Conservation (phyloP, 768 basidiomycete genomes). For the Dentipellis sp. region DNA sequence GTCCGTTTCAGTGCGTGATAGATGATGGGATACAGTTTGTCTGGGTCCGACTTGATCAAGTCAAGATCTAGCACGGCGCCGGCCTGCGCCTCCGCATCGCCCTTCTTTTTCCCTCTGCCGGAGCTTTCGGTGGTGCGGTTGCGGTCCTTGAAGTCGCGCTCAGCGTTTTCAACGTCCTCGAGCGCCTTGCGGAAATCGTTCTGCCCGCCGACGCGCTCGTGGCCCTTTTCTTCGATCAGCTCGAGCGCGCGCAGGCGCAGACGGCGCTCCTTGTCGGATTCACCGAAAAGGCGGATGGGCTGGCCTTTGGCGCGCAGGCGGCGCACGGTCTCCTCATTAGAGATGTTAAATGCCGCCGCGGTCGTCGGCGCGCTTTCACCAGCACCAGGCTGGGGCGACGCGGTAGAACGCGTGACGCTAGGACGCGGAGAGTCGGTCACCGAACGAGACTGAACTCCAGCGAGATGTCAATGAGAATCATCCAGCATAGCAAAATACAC, state of each 20-base stretch:
- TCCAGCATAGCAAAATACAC: slow-evolving; percentile 4
- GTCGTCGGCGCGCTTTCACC: slow-evolving; percentile 22
- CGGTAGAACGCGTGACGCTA: slow-evolving; percentile 10
- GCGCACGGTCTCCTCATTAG: slow-evolving; percentile 86
- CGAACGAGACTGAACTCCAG: slow-evolving; percentile 14
- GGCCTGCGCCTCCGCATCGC: slow-evolving; percentile 30
- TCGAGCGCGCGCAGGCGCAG: slow-evolving; percentile 88
- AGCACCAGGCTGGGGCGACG: slow-evolving; percentile 37
- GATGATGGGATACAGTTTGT: slow-evolving; percentile 93
- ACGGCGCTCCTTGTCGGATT: slow-evolving; percentile 89
- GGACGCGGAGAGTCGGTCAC: slow-evolving; percentile 17
- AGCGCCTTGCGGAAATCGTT: slow-evolving; percentile 92
- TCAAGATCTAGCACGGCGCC: slow-evolving; percentile 57
- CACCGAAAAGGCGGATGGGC: slow-evolving; percentile 90
- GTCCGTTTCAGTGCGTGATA: slow-evolving; percentile 92
- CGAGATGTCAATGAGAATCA: slow-evolving; percentile 7
- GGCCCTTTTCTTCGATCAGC: slow-evolving; percentile 85
- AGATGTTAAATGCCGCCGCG: slow-evolving; percentile 62
- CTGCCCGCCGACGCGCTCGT: slow-evolving; percentile 73
- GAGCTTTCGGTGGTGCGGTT: slow-evolving; percentile 23
- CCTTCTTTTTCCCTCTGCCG: slow-evolving; percentile 58
- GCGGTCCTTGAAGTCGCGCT: slow-evolving; percentile 54
- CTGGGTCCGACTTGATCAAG: slow-evolving; percentile 83
- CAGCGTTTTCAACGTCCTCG: slow-evolving; percentile 79
- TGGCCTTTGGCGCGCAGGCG: slow-evolving; percentile 87